A percentile compares a stretch with the other conserved stretches of the same genome.
Evolutionary conservation across 371 early-diverging fungal species (phyloP).

Genomic region (Mucor velutinosus): DNA sequence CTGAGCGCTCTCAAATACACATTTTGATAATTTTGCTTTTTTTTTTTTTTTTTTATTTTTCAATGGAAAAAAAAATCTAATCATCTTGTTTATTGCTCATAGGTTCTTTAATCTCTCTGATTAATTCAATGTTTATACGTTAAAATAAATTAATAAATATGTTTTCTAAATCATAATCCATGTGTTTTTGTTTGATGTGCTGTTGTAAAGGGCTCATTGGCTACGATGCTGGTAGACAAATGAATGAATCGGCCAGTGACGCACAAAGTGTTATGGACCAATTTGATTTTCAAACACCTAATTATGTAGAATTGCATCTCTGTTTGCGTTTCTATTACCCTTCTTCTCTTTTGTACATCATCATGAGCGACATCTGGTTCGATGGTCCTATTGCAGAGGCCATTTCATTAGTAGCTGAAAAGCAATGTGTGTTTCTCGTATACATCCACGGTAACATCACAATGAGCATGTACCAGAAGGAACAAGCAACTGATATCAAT

Average conservation of each 20-base stretch:
- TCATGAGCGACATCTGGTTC: slow-evolving; percentile 22
- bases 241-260: not conserved
- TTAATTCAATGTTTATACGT: not conserved
- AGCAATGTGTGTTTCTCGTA: slow-evolving; percentile 24
- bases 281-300: not conserved
- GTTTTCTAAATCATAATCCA: not conserved
- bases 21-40: not conserved
- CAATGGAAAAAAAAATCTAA: not conserved
- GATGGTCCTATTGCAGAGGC: slow-evolving; percentile 25
- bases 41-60: not conserved
- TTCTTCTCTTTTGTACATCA: not conserved
- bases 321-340: not conserved
- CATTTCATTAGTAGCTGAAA: slow-evolving; percentile 17
- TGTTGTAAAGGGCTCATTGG: not conserved
- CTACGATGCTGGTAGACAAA: not conserved
- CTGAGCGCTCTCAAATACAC: slow-evolving; percentile 15
- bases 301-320: not conserved
- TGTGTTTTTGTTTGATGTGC: not conserved
- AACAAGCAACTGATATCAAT: not conserved
- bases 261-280: not conserved
- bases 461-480: not conserved
- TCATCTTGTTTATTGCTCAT: not conserved
- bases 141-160: not conserved
- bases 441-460: slow-evolving; percentile 25
- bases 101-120: not conserved